These are phyloP conservation scores for Talaromyces albobiverticillius DNA, from an alignment of 2,329 filamentous ascomycete species.

Conservation along the genomic window DNA sequence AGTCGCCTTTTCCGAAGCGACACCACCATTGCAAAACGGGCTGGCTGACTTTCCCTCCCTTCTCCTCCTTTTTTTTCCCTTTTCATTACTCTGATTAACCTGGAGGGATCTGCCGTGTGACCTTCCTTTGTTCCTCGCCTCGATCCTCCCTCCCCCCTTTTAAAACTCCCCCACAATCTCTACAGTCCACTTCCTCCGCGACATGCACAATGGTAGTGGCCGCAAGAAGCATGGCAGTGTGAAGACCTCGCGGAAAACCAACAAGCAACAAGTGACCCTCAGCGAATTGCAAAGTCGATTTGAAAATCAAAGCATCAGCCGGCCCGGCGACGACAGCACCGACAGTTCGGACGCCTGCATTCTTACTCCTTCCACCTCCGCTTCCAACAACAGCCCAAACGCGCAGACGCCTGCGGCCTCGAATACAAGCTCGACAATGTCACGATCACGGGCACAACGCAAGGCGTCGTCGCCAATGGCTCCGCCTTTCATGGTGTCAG, in stretches of 20 bases:
- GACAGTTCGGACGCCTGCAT: slow-evolving; percentile 31
- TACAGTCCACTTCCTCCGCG: background rate
- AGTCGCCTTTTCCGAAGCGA: background rate
- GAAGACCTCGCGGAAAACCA: slow-evolving; percentile 20
- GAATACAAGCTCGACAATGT: slow-evolving; percentile 3
- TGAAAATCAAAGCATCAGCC: slow-evolving; percentile 21
- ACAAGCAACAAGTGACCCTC: slow-evolving; percentile 22
- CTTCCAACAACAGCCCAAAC: slow-evolving; percentile 18
- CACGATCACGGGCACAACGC: slow-evolving; percentile 22
- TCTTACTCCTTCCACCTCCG: slow-evolving; percentile 28
- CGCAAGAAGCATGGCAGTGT: slow-evolving; percentile 32
- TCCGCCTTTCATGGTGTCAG: slow-evolving; percentile 95
- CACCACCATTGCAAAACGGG: background rate
- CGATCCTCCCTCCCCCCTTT: background rate
- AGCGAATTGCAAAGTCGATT: slow-evolving; percentile 25
- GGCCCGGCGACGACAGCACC: slow-evolving; percentile 19
- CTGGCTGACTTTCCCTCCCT: background rate
- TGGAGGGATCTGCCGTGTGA: background rate
- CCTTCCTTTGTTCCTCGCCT: background rate
- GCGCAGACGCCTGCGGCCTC: slow-evolving; percentile 8
- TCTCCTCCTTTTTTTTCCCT: background rate
- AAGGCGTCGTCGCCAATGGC: slow-evolving; percentile 61
- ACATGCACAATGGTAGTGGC: slow-evolving; percentile 21
- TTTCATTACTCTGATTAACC: background rate
- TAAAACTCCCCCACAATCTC: background rate